phyloP scores from a whole-genome alignment of 2,329 filamentous ascomycete genomes.

The Chaetomium sp. region DNA sequence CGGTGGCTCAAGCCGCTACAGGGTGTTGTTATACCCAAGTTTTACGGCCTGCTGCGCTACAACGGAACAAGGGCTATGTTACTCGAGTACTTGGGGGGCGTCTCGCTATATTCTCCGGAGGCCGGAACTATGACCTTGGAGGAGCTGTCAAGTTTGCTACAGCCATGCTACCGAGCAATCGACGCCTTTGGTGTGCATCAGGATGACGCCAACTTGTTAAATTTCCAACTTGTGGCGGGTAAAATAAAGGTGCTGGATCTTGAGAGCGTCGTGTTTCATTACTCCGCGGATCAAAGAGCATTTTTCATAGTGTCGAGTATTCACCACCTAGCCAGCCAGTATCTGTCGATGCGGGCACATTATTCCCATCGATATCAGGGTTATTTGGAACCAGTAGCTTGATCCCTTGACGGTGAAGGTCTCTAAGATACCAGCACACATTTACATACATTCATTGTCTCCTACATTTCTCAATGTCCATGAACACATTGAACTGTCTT shows the following conservation, averaged over 20 bases:
- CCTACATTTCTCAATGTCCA: too few species aligned
- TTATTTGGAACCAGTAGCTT: not conserved
- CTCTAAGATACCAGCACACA: not conserved
- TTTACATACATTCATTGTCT: too few species aligned
- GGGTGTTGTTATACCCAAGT: conserved; percentile 2
- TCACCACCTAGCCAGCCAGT: not conserved
- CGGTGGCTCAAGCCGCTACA: conserved; percentile 2
- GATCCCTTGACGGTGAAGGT: not conserved
- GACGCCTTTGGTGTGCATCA: not conserved
- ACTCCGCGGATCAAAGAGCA: not conserved
- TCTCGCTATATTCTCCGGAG: conserved; percentile 5
- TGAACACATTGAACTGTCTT: too few species aligned
- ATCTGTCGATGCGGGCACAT: not conserved
- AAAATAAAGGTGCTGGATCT: not conserved
- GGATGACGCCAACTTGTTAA: not conserved
- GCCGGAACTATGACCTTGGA: not conserved
- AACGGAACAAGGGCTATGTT: conserved; percentile 2
- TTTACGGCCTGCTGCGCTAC: not conserved
- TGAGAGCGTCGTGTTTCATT: conserved; percentile 3
- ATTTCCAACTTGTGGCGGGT: not conserved
- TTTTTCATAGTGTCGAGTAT: conserved; percentile 6
- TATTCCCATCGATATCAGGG: not conserved
- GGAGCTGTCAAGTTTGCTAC: conserved; percentile 7
- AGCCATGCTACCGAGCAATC: conserved; percentile 6
- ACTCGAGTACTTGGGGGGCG: not conserved